phyloP scores from a whole-genome alignment of 2,329 filamentous ascomycete genomes.

The Alternaria sp. region DNA sequence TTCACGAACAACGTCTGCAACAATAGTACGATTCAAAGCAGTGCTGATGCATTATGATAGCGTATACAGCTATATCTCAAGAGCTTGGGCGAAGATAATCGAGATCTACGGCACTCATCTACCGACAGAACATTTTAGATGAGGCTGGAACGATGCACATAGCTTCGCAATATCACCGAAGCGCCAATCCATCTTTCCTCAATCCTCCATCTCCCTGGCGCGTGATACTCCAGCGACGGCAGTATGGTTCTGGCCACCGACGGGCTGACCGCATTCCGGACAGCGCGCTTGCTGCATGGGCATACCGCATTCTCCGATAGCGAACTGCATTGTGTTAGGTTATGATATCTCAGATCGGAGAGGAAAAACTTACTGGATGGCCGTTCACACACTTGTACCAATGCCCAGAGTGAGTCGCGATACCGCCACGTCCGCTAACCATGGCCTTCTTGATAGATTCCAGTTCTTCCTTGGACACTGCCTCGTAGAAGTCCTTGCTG shows the following conservation, averaged over 20 bases:
- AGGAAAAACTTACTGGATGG: conserved; percentile 54
- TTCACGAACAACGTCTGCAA: background rate
- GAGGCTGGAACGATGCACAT: background rate
- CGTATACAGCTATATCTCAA: background rate
- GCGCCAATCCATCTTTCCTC: background rate
- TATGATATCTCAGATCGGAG: too few relatives aligned
- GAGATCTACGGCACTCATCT: background rate
- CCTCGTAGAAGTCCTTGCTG: conserved; percentile 47
- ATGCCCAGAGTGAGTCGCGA: conserved; percentile 58
- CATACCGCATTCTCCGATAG: conserved; percentile 70
- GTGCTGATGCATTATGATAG: background rate
- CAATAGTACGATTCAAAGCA: background rate
- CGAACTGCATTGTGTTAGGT: conserved; percentile 50
- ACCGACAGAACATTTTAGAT: background rate
- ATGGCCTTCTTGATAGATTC: conserved; percentile 56
- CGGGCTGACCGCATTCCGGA: conserved; percentile 64
- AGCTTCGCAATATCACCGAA: background rate
- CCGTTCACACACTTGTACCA: conserved; percentile 67
- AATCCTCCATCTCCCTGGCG: conserved; percentile 58
- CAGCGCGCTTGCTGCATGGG: conserved; percentile 67
- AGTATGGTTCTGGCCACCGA: conserved; percentile 63
- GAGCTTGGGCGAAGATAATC: background rate
- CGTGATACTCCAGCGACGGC: conserved; percentile 59
- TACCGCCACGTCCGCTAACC: conserved; percentile 51
- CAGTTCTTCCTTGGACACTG: conserved; percentile 52